Conservation (phyloP, 345 rosid species). For the Heritiera littoralis region DNA sequence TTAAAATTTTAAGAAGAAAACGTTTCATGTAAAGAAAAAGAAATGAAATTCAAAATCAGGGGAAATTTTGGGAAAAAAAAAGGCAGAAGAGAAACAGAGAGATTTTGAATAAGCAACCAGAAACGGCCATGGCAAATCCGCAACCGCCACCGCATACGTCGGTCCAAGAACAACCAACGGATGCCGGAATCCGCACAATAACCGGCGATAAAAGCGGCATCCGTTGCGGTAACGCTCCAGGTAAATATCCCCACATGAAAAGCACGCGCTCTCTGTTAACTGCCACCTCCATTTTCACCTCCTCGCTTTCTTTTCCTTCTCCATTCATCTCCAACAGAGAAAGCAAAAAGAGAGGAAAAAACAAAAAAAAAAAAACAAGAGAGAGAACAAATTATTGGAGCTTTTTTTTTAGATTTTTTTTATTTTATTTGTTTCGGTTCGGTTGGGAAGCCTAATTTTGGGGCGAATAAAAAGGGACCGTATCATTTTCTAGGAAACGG, state of each 20-base stretch:
- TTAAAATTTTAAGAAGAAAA: background rate
- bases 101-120: conserved; percentile 65
- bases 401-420: too few species aligned
- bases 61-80: background rate
- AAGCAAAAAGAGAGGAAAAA: conserved; percentile 1
- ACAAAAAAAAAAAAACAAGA: background rate
- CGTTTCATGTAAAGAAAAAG: background rate
- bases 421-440: background rate
- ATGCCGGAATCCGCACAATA: conserved; percentile 42
- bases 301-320: conserved; percentile 46
- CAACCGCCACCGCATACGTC: conserved; percentile 97
- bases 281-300: conserved; percentile 31
- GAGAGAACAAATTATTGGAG: too few species aligned
- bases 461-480: conserved; percentile 35
- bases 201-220: conserved; percentile 79
- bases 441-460: conserved; percentile 22
- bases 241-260: conserved; percentile 94
- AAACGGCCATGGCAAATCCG: conserved; percentile 94
- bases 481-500: conserved; percentile 57
- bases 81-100: background rate
- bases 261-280: conserved; percentile 36
- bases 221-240: conserved; percentile 89
- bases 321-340: conserved; percentile 51
- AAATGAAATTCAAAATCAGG: background rate
- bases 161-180: conserved; percentile 53